These are phyloP conservation scores for Backusella morwellensis DNA, from an alignment of 192 early-diverging fungal genomes.

Conservation along the genomic window DNA sequence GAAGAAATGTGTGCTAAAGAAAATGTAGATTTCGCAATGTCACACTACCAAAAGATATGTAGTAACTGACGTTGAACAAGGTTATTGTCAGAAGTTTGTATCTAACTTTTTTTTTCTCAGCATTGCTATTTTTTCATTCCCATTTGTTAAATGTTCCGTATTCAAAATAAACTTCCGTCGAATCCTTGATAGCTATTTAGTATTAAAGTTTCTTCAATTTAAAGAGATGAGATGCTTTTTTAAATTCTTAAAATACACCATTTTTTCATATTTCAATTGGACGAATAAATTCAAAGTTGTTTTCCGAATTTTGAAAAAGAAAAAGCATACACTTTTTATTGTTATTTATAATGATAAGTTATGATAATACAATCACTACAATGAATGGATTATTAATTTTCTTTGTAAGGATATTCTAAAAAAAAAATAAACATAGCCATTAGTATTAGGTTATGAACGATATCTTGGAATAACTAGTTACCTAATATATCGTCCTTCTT, in stretches of 20 bases:
- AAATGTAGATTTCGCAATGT: background rate
- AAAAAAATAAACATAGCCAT: background rate
- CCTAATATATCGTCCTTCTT: constrained; percentile 57
- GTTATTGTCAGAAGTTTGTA: background rate
- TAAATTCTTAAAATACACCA: background rate
- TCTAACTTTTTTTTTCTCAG: background rate
- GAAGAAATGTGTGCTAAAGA: background rate
- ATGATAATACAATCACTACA: too few relatives aligned
- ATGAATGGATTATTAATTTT: background rate
- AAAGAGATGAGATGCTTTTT: background rate
- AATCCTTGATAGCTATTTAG: background rate
- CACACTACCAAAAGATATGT: background rate
- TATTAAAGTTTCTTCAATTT: background rate
- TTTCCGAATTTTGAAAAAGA: background rate
- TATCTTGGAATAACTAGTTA: background rate
- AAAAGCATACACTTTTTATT: background rate
- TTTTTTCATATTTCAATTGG: background rate
- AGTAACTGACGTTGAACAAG: background rate
- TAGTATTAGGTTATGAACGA: background rate
- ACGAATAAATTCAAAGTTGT: too few relatives aligned
- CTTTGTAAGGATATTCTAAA: constrained; percentile 19
- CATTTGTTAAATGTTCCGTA: background rate
- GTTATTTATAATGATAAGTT: too few relatives aligned
- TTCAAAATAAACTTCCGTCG: background rate
- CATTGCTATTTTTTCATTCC: background rate